Base-by-base conservation (phyloP, 768 basidiomycete genomes). In the Boletus bicolor region DNA sequence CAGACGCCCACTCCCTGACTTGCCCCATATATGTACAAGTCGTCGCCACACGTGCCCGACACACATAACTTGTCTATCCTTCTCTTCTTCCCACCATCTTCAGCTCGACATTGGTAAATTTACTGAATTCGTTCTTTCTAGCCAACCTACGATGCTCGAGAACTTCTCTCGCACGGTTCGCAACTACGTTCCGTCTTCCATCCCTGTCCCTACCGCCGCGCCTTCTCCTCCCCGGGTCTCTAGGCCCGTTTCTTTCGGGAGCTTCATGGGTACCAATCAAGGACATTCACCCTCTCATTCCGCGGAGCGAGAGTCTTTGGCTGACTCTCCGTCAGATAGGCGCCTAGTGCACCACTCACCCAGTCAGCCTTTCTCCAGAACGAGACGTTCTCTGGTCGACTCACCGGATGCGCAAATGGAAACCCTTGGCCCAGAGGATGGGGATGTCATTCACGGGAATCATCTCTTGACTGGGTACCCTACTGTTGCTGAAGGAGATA, bases 141-240 rank as follows among this genome's bases (percentile, higher is more conserved):
- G 80, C n/a, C 78, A 75, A 56, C 77, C 77, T 9, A 76, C 80
- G 0, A 74, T 79, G 53, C 71, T 83, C 19, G 79, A 82, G 66
- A 73, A 73, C 24, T 73, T 84, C 58, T 79, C 82, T 10, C 77
- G 78, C 19, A 76, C 81, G 10, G 71, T 84, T 28, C 79, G 82
- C 44, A 76, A 72, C 57, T 84, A 84, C 52, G 78, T 82, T 8
- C 83, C 82, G 4, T 73, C 77, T 17, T 77, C 79, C 8, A 79
- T 82, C 49, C 72, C 79, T 14, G 76, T 82, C 30, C 76, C 82
- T 1, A 67, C 73, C 2, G 76, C 79, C 1, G 69, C 73, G 1
- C 79, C 81, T 15, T 75, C 81, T 17, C 78, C 80, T 0, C 78
- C 80, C 1, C 74, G 75, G 14, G 75, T 82, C 26, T 82, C 82